These are phyloP conservation scores for Alternaria arborescens DNA, from an alignment of 2,329 filamentous ascomycete genomes.

Conservation along the genomic window DNA sequence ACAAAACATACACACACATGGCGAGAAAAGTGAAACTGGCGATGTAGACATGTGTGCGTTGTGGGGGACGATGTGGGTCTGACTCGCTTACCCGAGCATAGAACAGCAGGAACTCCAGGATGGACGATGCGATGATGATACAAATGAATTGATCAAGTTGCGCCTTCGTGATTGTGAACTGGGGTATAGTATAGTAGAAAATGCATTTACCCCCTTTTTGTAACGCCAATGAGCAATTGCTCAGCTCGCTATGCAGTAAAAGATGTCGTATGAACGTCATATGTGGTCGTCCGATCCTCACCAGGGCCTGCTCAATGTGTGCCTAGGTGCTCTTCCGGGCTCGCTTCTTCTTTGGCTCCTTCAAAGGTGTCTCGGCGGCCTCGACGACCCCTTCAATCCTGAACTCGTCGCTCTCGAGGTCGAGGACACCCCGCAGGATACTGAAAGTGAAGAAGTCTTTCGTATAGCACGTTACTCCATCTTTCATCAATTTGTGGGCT, in stretches of 20 bases:
- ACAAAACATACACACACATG: neutral
- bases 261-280: neutral
- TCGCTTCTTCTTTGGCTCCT: constrained; percentile 24
- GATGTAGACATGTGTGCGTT: neutral
- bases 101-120: neutral
- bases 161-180: neutral
- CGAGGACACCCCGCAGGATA: constrained; percentile 54
- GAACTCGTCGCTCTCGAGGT: constrained; percentile 53
- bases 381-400: constrained; percentile 23
- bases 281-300: neutral
- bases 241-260: constrained; percentile 19
- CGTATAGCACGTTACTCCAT: constrained; percentile 49
- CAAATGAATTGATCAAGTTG: neutral
- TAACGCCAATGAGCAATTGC: neutral
- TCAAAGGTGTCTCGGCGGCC: constrained; percentile 6
- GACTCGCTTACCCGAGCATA: constrained; percentile 14
- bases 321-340: constrained; percentile 24
- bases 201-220: neutral
- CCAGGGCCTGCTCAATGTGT: neutral
- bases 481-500: constrained; percentile 41
- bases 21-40: neutral
- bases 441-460: constrained; percentile 56
- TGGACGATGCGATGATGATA: neutral
- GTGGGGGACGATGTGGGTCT: constrained; percentile 14
- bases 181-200: constrained; percentile 1